Evolutionary conservation across 2,329 filamentous ascomycete species (phyloP).

Genomic region (Cladobotryum mycophilum): DNA sequence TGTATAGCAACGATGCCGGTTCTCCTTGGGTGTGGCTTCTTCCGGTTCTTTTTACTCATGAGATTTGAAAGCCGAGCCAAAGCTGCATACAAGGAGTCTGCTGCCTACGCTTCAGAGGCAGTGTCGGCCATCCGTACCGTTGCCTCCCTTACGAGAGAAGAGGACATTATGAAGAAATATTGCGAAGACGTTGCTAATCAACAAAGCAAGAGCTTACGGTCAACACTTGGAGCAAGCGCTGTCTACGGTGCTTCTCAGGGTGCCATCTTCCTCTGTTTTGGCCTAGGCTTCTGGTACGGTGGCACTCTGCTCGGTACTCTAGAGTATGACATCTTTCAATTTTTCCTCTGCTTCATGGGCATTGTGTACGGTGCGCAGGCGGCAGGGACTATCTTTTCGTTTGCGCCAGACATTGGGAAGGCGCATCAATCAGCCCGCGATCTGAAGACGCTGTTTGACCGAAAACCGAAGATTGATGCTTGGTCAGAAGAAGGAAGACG

Average conservation of each 20-base stretch:
- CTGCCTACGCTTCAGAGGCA: slow-evolving; percentile 85
- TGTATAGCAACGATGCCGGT: slow-evolving; percentile 74
- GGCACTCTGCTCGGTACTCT: slow-evolving; percentile 63
- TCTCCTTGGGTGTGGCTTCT: slow-evolving; percentile 74
- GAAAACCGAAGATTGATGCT: slow-evolving; percentile 72
- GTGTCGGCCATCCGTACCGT: slow-evolving; percentile 93
- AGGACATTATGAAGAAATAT: slow-evolving; percentile 71
- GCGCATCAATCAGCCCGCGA: slow-evolving; percentile 76
- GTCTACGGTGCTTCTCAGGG: slow-evolving; percentile 84
- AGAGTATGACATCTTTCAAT: slow-evolving; percentile 76
- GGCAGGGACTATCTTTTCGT: slow-evolving; percentile 82
- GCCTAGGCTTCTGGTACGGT: slow-evolving; percentile 90
- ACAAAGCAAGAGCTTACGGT: slow-evolving; percentile 60
- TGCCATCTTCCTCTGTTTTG: slow-evolving; percentile 74
- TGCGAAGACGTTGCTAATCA: slow-evolving; percentile 59
- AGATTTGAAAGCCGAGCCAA: slow-evolving; percentile 75
- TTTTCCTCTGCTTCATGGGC: slow-evolving; percentile 85
- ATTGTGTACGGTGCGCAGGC: slow-evolving; percentile 91
- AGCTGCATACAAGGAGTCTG: slow-evolving; percentile 70
- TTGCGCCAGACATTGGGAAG: slow-evolving; percentile 89
- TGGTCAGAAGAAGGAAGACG: slow-evolving; percentile 66
- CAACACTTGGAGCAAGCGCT: slow-evolving; percentile 67
- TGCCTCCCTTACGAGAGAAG: slow-evolving; percentile 80
- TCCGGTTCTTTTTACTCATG: slow-evolving; percentile 78
- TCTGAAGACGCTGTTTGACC: slow-evolving; percentile 78